Conservation (phyloP, 2,329 filamentous ascomycete species). For the Chaetomiaceae sp. region DNA sequence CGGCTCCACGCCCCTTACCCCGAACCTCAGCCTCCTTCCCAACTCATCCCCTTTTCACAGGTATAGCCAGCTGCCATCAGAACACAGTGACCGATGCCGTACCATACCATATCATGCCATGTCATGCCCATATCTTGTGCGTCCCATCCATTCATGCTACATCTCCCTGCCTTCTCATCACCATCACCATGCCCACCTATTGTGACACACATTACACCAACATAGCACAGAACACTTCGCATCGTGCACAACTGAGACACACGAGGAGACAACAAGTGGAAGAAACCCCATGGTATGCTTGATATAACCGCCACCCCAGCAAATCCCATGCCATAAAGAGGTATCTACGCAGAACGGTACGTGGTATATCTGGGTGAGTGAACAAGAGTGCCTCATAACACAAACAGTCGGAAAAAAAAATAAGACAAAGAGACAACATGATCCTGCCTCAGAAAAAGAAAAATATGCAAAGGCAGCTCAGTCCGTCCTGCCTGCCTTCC, state of each 20-base stretch:
- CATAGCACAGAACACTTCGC: not conserved
- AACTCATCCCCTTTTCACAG: no score
- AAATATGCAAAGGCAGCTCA: not conserved
- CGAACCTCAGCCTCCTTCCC: no score
- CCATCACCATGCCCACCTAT: no score
- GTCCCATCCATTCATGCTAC: not conserved
- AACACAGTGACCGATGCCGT: no score
- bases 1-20: no score
- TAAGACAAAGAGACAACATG: no score
- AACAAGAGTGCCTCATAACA: no score
- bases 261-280: no score
- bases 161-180: not conserved
- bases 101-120: no score
- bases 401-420: not conserved
- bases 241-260: not conserved
- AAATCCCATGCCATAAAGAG: conserved; percentile 10
- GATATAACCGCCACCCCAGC: conserved; percentile 1
- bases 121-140: not conserved
- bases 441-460: no score
- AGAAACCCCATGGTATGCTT: not conserved
- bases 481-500: no score
- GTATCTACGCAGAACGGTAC: conserved; percentile 14
- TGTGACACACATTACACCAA: not conserved
- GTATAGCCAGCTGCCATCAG: no score
- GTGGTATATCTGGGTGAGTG: not conserved